Conservation (phyloP, 2,329 filamentous ascomycete genomes). For the Alternaria sp. region DNA sequence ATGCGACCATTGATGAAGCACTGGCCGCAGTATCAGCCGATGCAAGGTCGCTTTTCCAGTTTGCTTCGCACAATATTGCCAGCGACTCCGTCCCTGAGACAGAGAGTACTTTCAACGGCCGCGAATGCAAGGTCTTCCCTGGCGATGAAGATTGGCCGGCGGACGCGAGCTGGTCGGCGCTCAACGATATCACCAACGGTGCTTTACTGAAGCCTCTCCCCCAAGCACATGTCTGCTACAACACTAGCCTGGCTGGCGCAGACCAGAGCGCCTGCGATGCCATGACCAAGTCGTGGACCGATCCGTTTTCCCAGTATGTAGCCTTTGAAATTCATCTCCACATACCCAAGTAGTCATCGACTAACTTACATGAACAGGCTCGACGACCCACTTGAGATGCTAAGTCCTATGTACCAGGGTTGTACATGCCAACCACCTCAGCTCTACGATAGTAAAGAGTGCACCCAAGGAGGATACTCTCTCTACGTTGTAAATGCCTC, state of each 20-base stretch:
- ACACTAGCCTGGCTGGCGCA: background rate
- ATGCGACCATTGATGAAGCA: background rate
- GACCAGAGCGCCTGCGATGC: background rate
- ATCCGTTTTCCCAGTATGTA: conserved; percentile 1
- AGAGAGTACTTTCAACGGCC: background rate
- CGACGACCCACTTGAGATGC: conserved; percentile 32
- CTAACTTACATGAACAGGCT: conserved; percentile 22
- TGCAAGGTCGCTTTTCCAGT: background rate
- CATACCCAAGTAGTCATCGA: background rate
- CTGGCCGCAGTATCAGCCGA: background rate
- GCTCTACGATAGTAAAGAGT: conserved; percentile 28
- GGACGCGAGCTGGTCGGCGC: background rate
- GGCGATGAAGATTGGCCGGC: background rate
- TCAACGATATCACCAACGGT: background rate
- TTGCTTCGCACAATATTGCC: background rate
- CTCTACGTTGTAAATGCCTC: conserved; percentile 31
- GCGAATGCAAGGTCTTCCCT: background rate
- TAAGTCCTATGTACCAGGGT: conserved; percentile 36
- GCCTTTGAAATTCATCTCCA: background rate
- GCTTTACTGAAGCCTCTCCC: background rate
- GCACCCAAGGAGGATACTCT: conserved; percentile 35
- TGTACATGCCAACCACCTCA: conserved; percentile 33
- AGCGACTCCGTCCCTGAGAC: background rate
- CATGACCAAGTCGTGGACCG: background rate
- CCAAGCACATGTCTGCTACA: background rate